These are phyloP conservation scores for Candida xyloterini DNA, from an alignment of 805 yeast species.

Conservation along the genomic window DNA sequence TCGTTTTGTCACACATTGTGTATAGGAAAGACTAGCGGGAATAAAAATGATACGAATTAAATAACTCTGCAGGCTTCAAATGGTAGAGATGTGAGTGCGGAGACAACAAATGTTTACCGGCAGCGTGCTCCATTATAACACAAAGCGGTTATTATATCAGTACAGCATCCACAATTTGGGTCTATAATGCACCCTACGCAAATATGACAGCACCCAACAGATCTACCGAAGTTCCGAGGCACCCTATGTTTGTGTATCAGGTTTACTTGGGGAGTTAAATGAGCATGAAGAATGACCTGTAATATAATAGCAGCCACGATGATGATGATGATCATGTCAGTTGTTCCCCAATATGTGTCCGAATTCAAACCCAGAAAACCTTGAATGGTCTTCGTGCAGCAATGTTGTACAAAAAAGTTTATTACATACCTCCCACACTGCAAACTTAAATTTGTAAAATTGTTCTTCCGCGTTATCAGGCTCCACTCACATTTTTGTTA, in stretches of 20 bases:
- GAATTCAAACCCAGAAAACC: too few relatives aligned
- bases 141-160: neutral
- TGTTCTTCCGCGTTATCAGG: conserved; percentile 7
- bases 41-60: too few relatives aligned
- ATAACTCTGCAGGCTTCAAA: neutral
- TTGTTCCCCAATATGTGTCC: too few relatives aligned
- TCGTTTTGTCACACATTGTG: neutral
- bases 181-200: conserved; percentile 1
- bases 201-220: conserved; percentile 1
- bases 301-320: too few relatives aligned
- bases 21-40: too few relatives aligned
- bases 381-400: neutral
- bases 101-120: neutral
- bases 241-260: too few relatives aligned
- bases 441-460: conserved; percentile 1
- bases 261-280: too few relatives aligned
- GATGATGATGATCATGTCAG: too few relatives aligned
- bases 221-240: neutral
- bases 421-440: conserved; percentile 7
- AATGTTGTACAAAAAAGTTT: conserved; percentile 4
- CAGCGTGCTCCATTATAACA: neutral
- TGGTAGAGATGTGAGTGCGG: neutral
- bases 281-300: too few relatives aligned
- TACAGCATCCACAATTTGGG: conserved; percentile 1
- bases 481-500: neutral